Base-by-base conservation (phyloP, 352 stramenopile genomes). In the Phytophthora megakarya region DNA sequence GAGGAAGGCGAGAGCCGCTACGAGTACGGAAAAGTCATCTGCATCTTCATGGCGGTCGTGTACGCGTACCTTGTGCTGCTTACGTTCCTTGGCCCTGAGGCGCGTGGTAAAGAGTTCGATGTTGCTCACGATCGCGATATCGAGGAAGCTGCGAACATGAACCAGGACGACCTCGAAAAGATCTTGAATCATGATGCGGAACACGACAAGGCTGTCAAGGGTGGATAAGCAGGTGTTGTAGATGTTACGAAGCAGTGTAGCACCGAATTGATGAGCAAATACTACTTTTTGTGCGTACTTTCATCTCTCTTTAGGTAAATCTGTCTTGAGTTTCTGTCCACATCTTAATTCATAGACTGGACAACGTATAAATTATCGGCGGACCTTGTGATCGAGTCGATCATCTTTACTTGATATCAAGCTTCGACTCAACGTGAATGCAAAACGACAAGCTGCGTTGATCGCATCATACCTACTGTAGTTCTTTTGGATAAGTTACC, bases 21-120 rank as follows among this genome's bases (percentile, higher is more conserved):
- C 65, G 70, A 84, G 45, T 84, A 82, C 49, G 72, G 59, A 22
- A 82, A 80, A 35, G 73, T 80, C 16, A 82, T 82, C 26, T 72
- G 56, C 51, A 61, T 76, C 21, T 73, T 82, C 37, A 67, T 85
- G 65, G 61, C 68, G 9, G 65, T 85, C 35, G 68, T 85, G 30
- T 80, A 75, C 59, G 73, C 65, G 22, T 80, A 76, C 35, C 32
- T 85, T 16, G 57, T 80, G 15, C 51, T 81, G 46, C 42, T 82
- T 22, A 65, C 61, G 4, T 72, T 82, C 44, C 25, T 82, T 3
- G 68, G 76, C 0, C 76, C 71, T 5, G 76, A 85, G 65, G 65
- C 65, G 25, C 69, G 74, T 16, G 77, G 74, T 23, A 72, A 86
- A 55, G 62, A 81, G 54, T 80, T 86, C 47, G 72, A 84, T 39